These are phyloP conservation scores for Cutaneotrichosporon sp. DNA, from an alignment of 1,284 basidiomycete genomes.

Conservation along the genomic window DNA sequence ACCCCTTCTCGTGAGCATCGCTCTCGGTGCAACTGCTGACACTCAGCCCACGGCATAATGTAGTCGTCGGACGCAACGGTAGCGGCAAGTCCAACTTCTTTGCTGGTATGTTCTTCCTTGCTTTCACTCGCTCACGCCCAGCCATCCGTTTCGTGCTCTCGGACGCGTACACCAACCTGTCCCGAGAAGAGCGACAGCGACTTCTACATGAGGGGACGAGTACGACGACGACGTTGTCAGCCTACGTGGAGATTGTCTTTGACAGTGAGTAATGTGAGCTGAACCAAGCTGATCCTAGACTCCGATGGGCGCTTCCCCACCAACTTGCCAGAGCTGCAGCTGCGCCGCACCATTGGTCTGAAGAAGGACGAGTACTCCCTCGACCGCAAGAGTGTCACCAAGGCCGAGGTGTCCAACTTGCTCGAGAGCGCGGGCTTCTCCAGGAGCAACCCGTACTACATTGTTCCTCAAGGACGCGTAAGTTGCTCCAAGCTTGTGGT, in stretches of 20 bases:
- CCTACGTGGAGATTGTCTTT: conserved; percentile 83
- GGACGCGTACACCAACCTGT: conserved; percentile 95
- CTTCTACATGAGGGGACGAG: conserved; percentile 90
- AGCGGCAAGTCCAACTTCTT: conserved; percentile 98
- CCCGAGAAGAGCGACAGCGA: conserved; percentile 84
- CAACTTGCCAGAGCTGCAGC: conserved; percentile 72
- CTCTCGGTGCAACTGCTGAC: conserved; percentile 25
- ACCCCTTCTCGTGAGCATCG: conserved; percentile 1
- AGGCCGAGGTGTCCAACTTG: conserved; percentile 95
- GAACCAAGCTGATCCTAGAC: conserved; percentile 26
- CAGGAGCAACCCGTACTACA: conserved; percentile 97
- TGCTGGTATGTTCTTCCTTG: conserved; percentile 55
- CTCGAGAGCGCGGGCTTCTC: conserved; percentile 95
- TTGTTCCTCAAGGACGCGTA: conserved; percentile 94
- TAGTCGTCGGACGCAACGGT: conserved; percentile 90
- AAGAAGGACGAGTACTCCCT: conserved; percentile 99
- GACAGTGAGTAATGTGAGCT: conserved; percentile 54
- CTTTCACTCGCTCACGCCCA: conserved; percentile 32
- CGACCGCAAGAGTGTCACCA: conserved; percentile 84
- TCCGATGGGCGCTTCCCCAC: conserved; percentile 83
- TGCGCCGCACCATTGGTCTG: conserved; percentile 88
- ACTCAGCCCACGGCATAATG: conserved; percentile 77
- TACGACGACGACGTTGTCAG: conserved; percentile 81
- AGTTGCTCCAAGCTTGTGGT: too few relatives aligned
- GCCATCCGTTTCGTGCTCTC: conserved; percentile 96